Base-by-base conservation (phyloP, 495 filamentous ascomycete genomes). In the Letharia columbiana region DNA sequence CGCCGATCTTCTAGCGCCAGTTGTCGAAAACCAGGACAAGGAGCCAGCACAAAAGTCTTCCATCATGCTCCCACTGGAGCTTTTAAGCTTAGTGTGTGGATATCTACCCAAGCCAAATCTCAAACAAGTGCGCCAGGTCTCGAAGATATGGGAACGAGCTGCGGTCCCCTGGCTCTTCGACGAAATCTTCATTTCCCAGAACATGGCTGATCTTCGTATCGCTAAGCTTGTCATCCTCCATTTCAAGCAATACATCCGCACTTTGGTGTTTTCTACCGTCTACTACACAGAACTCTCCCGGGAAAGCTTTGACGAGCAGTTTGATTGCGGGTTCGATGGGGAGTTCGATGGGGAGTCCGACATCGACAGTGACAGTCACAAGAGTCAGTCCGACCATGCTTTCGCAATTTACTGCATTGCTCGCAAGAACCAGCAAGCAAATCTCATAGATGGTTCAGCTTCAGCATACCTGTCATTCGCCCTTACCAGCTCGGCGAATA, bases 161-260 rank as follows among this genome's bases (percentile, higher is more conserved):
- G 35, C 20, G 18, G 44, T 37, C 23, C 20, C 59, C 4, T 28
- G 45, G 4, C 31, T 56, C 0, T 41, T 20, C 20, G 35, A 62
- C 31, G 13, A 56, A 18, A 28, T 61, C 35, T 66, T 62, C 47
- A 42, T 52, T 18, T n/a, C 45, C 10, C 31, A 15, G 8, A 42
- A 37, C 23, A 9, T 33, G 4, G 52, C 35, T 6, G 63, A 59
- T 47, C 35, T 59, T 3, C 41, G 37, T 4, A 28, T 65, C 12
- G 41, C 63, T 0, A 59, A 39, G 37, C 63, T 65, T 20, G 37
- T 65, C 28, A 41, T 42, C 7, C n/a, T 31, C 17, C 52, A 45
- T 4, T 59, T 65, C 41, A 50, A 35, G 52, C 20, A 33, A 10
- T 59, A 59, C 40, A 50, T 65, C n/a, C 23, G 47, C 35, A 59